Evolutionary conservation across 495 filamentous ascomycete species (phyloP), one percentile per base, ranked within the genome.

Genomic region (Arthonia radiata): DNA sequence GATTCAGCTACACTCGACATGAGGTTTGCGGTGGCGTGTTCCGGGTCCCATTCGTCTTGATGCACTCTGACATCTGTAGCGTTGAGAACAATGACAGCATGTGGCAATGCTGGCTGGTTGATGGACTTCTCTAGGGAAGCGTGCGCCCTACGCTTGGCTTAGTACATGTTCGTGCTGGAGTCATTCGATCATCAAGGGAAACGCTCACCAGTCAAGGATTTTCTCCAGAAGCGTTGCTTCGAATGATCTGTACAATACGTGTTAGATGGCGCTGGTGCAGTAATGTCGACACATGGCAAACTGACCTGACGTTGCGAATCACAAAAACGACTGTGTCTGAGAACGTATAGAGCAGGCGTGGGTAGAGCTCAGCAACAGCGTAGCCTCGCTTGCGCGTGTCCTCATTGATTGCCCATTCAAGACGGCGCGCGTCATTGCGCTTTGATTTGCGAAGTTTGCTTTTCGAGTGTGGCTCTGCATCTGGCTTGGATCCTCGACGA

Each of bases 81-180:
- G 37, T 65, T 66, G 3, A 65, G 39, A 1, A 47, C 56, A 19
- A 69, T 58, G 18, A 69, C 50, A 6, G 49, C 52, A 33, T 65
- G 61, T 1, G 63, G 61, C 10, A 64, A 38, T 2, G 44, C 46
- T 0, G 60, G 57, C 28, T 69, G 64, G 28, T 64, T 63, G 19
- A 53, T 37, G 1, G 61, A 64, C 25, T 50, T 57, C 36, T 67
- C 57, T 15, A 66, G 24, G 2, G 45, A 37, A 10, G 42, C 35
- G 2, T 40, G 32, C 5, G 47, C 53, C 49, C 49, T 54, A 13
- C 25, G 46, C 13, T 49, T 42, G 10, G 41, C 31, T n/a, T n/a
- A n/a, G n/a, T n/a, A n/a, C n/a, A n/a, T n/a, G n/a, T n/a, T n/a
- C n/a, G n/a, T n/a, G n/a, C n/a, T n/a, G n/a, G n/a, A n/a, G n/a